A percentile compares a stretch with the other conserved stretches of the same genome.
phyloP scores from a whole-genome alignment of 345 rosid species.

The Eucalyptus shirleyi region DNA sequence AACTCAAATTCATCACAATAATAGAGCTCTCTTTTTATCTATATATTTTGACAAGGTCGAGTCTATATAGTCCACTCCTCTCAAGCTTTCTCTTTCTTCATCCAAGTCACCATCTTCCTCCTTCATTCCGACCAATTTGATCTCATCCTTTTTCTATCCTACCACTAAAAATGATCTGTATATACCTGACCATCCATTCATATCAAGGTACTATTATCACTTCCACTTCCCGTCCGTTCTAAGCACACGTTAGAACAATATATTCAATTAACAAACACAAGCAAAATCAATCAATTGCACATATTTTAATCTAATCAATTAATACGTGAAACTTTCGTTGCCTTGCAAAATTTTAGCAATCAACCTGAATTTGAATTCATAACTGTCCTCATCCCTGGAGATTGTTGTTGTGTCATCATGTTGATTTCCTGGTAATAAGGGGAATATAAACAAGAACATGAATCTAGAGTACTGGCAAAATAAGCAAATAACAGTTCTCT shows the following conservation, averaged over 20 bases:
- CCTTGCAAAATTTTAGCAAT: too few relatives aligned
- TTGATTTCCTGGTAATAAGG: constrained; percentile 25
- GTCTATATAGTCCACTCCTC: not conserved
- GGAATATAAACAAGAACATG: not conserved
- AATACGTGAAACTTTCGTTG: too few relatives aligned
- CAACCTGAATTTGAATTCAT: too few relatives aligned
- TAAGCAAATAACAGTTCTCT: not conserved
- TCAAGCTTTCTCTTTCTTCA: not conserved
- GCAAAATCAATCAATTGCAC: too few relatives aligned
- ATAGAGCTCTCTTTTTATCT: not conserved
- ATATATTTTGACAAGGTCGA: not conserved
- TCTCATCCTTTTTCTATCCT: not conserved
- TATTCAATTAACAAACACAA: too few relatives aligned
- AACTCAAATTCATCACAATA: not conserved
- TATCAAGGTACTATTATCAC: not conserved
- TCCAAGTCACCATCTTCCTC: not conserved
- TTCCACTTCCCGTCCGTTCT: not conserved
- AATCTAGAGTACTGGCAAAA: not conserved
- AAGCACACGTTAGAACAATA: too few relatives aligned
- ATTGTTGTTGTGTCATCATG: not conserved
- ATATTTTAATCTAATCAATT: too few relatives aligned
- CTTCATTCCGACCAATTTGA: not conserved
- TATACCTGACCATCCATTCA: not conserved
- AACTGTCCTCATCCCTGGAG: not conserved
- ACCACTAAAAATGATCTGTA: too few relatives aligned